Evolutionary conservation across 805 yeast genomes (phyloP).

Genomic region (Saturnispora dispora): DNA sequence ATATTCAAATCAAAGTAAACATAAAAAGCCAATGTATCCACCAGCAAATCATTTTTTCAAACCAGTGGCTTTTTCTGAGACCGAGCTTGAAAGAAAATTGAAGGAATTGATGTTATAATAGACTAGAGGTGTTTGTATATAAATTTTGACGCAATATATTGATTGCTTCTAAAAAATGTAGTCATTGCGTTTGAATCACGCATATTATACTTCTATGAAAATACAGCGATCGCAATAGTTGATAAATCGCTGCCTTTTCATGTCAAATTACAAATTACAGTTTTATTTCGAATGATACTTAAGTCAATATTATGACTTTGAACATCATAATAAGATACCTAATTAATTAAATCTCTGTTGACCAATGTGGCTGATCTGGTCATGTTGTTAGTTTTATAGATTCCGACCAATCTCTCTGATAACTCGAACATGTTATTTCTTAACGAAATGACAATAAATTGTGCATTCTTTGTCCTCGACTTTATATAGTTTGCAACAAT

Average conservation of each 20-base stretch:
- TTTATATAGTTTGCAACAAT: slow-evolving; percentile 96
- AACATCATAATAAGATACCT: neutral
- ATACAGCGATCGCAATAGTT: no score
- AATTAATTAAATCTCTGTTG: slow-evolving; percentile 40
- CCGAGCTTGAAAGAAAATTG: slow-evolving; percentile 6
- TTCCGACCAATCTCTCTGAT: slow-evolving; percentile 90
- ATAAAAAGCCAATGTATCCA: slow-evolving; percentile 7
- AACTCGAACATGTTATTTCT: slow-evolving; percentile 97
- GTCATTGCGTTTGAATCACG: no score
- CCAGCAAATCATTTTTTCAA: slow-evolving; percentile 12
- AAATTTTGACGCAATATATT: neutral
- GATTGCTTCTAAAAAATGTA: no score
- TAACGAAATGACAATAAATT: slow-evolving; percentile 88
- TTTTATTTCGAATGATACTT: no score
- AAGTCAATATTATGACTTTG: no score
- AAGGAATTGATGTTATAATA: slow-evolving; percentile 8
- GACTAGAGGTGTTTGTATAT: neutral
- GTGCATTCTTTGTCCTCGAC: slow-evolving; percentile 93
- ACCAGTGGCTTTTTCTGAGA: slow-evolving; percentile 9
- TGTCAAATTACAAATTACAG: no score
- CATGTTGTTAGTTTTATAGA: slow-evolving; percentile 87
- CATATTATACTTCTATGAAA: no score
- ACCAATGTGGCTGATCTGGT: slow-evolving; percentile 74
- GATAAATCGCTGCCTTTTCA: no score
- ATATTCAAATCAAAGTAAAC: neutral